phyloP scores from a whole-genome alignment of 1,139 yeast genomes.

The Debaryomycetaceae sp. region DNA sequence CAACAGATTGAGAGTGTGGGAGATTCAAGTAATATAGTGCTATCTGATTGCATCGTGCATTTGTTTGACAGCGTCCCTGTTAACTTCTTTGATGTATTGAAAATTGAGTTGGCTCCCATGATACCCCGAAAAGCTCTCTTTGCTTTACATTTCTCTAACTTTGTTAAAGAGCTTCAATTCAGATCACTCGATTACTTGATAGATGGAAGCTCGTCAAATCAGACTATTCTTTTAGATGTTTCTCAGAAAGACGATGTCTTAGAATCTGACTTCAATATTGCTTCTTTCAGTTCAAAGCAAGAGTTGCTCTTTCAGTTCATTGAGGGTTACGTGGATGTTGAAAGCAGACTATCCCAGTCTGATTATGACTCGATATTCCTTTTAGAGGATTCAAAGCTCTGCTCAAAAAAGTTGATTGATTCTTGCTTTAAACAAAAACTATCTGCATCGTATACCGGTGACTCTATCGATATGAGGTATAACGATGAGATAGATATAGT shows the following conservation, averaged over 20 bases:
- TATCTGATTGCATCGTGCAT: conserved; percentile 64
- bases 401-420: conserved; percentile 34
- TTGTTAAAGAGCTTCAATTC: conserved; percentile 68
- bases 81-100: conserved; percentile 28
- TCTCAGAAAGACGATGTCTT: conserved; percentile 38
- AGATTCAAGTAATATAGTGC: conserved; percentile 43
- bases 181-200: conserved; percentile 57
- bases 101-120: conserved; percentile 35
- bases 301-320: conserved; percentile 64
- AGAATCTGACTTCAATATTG: conserved; percentile 17
- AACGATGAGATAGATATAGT: conserved; percentile 45
- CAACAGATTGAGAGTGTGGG: conserved; percentile 20
- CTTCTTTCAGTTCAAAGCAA: conserved; percentile 33
- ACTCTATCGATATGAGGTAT: conserved; percentile 29
- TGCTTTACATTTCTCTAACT: conserved; percentile 64
- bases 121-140: conserved; percentile 65
- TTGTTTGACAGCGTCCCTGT: conserved; percentile 35
- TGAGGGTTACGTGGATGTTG: conserved; percentile 42
- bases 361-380: conserved; percentile 12
- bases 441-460: conserved; percentile 43
- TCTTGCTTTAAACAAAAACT: conserved; percentile 44
- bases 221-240: conserved; percentile 56
- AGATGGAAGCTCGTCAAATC: conserved; percentile 47
- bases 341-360: conserved; percentile 4
- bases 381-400: conserved; percentile 24